Evolutionary conservation across 2,329 filamentous ascomycete species (phyloP).

Genomic region (Tolypocladium ophioglossoides): DNA sequence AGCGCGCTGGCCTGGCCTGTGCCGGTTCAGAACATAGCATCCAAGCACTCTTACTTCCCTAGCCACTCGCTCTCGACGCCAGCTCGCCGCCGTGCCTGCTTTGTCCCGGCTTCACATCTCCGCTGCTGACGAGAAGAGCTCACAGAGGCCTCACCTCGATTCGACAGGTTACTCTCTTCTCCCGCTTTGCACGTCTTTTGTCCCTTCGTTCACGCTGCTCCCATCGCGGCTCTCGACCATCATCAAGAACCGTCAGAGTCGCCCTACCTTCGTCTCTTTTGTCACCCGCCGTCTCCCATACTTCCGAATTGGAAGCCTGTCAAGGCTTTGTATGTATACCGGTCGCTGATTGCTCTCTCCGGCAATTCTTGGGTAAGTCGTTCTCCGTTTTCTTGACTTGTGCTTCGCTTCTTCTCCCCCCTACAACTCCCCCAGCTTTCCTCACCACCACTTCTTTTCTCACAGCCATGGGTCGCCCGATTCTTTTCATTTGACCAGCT

Average conservation of each 20-base stretch:
- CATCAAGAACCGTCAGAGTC: slow-evolving; percentile 4
- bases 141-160: background rate
- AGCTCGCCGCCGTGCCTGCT: background rate
- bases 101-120: background rate
- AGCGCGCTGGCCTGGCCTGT: background rate
- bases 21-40: background rate
- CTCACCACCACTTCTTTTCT: background rate
- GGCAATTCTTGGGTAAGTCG: slow-evolving; percentile 19
- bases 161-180: background rate
- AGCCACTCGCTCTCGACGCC: background rate
- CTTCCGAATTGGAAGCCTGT: slow-evolving; percentile 12
- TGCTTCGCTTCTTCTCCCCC: slow-evolving; percentile 2
- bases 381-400: slow-evolving; percentile 5
- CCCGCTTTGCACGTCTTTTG: slow-evolving; percentile 3
- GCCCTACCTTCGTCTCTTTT: slow-evolving; percentile 5
- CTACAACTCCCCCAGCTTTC: background rate
- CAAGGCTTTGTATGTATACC: slow-evolving; percentile 28
- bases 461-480: slow-evolving; percentile 1
- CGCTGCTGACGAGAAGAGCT: background rate
- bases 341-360: slow-evolving; percentile 21
- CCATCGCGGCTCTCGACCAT: slow-evolving; percentile 5
- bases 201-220: slow-evolving; percentile 3
- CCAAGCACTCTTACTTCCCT: background rate
- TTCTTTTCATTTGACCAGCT: background rate
- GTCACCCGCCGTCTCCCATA: slow-evolving; percentile 3